Conservation (phyloP, 331 rosid species). For the Malus hybrid region DNA sequence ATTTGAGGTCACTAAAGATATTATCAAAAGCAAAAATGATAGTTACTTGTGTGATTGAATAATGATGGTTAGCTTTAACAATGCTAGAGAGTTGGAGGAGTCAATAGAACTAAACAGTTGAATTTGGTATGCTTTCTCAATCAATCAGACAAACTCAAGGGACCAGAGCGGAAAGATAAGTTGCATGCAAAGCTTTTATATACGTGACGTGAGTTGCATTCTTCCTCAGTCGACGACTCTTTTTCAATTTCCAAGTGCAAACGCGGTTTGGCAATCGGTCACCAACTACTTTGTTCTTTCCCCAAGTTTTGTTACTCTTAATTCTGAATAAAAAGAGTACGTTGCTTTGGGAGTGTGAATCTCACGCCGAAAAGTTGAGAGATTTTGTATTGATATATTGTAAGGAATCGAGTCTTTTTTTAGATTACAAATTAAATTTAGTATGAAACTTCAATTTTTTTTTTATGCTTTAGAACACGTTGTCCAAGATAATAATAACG, state of each 20-base stretch:
- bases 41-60: neutral
- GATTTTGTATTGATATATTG: neutral
- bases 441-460: too few relatives aligned
- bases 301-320: neutral
- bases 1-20: neutral
- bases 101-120: neutral
- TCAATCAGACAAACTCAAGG: neutral
- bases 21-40: neutral
- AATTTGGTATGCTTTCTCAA: constrained; percentile 23
- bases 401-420: too few relatives aligned
- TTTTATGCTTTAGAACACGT: too few relatives aligned
- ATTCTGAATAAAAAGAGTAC: too few relatives aligned
- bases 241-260: neutral
- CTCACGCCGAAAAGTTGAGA: too few relatives aligned
- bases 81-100: neutral
- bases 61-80: neutral
- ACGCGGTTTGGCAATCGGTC: neutral
- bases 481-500: neutral
- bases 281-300: constrained; percentile 9
- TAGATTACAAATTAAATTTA: too few relatives aligned
- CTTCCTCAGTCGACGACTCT: neutral
- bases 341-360: neutral
- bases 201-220: neutral
- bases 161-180: neutral
- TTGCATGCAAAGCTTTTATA: neutral